Evolutionary conservation across 1,139 yeast genomes (phyloP).

Genomic region (Pneumocystis jirovecii): DNA sequence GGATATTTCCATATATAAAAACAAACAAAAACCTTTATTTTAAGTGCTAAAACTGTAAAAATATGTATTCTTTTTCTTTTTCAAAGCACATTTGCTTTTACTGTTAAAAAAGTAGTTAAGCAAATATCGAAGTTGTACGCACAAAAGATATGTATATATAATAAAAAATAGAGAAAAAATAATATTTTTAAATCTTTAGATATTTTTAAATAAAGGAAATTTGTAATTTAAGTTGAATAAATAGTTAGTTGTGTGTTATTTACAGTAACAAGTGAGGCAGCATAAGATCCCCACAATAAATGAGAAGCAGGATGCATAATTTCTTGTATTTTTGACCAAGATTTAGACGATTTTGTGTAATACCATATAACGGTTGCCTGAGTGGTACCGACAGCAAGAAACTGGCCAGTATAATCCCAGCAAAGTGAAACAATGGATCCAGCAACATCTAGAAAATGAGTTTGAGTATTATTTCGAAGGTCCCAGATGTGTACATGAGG

Average conservation of each 20-base stretch:
- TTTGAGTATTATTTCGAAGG: constrained; percentile 17
- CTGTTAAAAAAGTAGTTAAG: background rate
- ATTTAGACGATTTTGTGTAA: constrained; percentile 8
- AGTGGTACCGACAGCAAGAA: constrained; percentile 20
- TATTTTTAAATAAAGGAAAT: background rate
- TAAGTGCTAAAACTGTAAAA: background rate
- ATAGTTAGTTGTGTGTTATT: background rate
- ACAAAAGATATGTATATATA: background rate
- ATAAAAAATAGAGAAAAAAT: background rate
- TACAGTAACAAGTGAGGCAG: background rate
- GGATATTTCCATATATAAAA: background rate
- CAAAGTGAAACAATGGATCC: constrained; percentile 20
- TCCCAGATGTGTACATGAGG: constrained; percentile 16
- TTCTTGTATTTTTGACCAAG: constrained; percentile 6
- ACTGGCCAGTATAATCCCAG: constrained; percentile 33
- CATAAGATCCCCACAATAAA: constrained; percentile 7
- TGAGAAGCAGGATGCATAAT: background rate
- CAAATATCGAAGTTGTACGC: background rate
- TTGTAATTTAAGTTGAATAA: background rate
- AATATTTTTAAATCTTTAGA: background rate
- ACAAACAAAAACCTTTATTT: background rate
- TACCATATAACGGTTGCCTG: constrained; percentile 3
- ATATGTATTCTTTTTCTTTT: background rate
- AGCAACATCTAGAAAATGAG: constrained; percentile 17
- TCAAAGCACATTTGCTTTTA: background rate